phyloP scores from a whole-genome alignment of 1,284 basidiomycete species.

The Vanrija humicola region DNA sequence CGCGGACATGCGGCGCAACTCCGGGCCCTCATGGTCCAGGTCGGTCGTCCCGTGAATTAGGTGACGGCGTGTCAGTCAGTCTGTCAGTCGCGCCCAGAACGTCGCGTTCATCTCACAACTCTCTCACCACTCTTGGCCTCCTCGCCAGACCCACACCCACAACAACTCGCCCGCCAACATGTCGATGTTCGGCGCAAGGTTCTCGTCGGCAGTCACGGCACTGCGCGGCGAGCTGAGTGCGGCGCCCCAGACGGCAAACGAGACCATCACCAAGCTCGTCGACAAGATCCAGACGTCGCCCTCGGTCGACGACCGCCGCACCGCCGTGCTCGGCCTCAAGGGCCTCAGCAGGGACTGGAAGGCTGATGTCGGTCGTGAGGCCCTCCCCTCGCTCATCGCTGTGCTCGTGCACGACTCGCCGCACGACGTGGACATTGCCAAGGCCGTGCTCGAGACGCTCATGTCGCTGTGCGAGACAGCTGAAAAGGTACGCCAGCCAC shows the following conservation, averaged over 20 bases:
- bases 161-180: conserved; percentile 1
- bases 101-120: too few relatives aligned
- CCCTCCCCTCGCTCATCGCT: conserved; percentile 70
- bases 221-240: conserved; percentile 46
- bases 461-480: conserved; percentile 51
- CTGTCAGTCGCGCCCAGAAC: too few relatives aligned
- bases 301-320: conserved; percentile 81
- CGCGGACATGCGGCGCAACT: too few relatives aligned
- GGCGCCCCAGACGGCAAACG: conserved; percentile 67
- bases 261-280: conserved; percentile 80
- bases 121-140: too few relatives aligned
- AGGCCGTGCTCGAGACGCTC: conserved; percentile 83
- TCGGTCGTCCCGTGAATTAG: too few relatives aligned
- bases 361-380: conserved; percentile 72
- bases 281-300: conserved; percentile 82
- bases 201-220: conserved; percentile 46
- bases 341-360: conserved; percentile 88
- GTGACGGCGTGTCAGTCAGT: too few relatives aligned
- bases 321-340: conserved; percentile 86
- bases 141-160: background rate
- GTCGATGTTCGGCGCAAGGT: conserved; percentile 28
- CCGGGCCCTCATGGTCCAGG: too few relatives aligned
- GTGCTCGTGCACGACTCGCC: conserved; percentile 81
- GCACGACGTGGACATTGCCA: conserved; percentile 82
- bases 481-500: conserved; percentile 35